A percentile compares a stretch with the other conserved stretches of the same genome.
phyloP scores from a whole-genome alignment of 2,329 filamentous ascomycete species.

The Diaporthe destruens region DNA sequence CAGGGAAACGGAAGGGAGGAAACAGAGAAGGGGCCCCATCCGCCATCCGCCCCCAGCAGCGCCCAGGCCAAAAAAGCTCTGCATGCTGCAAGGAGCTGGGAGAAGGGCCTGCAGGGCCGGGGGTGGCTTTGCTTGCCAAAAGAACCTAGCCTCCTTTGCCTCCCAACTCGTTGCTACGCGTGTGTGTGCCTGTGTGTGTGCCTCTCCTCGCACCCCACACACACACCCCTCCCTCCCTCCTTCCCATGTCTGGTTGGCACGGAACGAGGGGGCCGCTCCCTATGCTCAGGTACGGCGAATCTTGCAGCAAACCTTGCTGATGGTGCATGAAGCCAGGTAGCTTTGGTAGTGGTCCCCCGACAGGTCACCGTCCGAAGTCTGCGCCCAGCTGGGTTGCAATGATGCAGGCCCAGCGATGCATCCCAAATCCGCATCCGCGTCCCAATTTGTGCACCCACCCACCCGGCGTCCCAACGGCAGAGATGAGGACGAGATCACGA shows the following conservation, averaged over 20 bases:
- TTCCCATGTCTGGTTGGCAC: conserved; percentile 14
- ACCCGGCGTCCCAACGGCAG: conserved; percentile 20
- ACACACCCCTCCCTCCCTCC: background rate
- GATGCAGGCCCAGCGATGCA: conserved; percentile 36
- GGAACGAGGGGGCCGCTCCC: conserved; percentile 24
- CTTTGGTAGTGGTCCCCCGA: conserved; percentile 15
- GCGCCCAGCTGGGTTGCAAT: conserved; percentile 30
- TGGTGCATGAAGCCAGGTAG: conserved; percentile 17
- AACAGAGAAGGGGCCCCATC: conserved; percentile 37
- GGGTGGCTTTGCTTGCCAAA: conserved; percentile 40
- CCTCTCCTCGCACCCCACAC: background rate
- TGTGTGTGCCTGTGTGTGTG: too few species aligned
- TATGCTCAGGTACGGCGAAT: conserved; percentile 26
- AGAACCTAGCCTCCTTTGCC: conserved; percentile 13
- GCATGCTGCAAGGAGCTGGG: conserved; percentile 8
- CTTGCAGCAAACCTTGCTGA: conserved; percentile 26
- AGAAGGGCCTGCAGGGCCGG: conserved; percentile 19
- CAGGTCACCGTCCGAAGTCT: conserved; percentile 33
- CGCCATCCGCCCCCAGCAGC: background rate
- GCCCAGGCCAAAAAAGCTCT: conserved; percentile 1
- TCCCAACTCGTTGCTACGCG: too few species aligned
- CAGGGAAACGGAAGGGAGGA: conserved; percentile 39
- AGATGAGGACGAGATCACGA: conserved; percentile 28
- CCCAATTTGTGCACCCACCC: conserved; percentile 28
- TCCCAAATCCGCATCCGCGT: conserved; percentile 30